Evolutionary conservation across 148 eudicot species (phyloP), one percentile per base, ranked within the genome.

Genomic region (Rhododendron williamsianum): DNA sequence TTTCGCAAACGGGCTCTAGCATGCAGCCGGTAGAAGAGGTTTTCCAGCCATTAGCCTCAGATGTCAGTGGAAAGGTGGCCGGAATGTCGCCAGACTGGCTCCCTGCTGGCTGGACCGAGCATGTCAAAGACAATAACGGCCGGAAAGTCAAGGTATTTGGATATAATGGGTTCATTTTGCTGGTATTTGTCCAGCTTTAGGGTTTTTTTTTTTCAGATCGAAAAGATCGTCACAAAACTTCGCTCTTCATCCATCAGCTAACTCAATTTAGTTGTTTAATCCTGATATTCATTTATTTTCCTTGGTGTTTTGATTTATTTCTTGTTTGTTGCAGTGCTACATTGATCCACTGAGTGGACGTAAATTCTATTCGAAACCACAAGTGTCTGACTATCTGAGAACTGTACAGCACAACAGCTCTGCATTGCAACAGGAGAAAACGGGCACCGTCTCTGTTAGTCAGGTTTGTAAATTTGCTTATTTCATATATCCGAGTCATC

Each of bases 81-180:
- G 58, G 81, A n/a, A 25, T 45, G 27, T 78, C 58, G 19, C 58
- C 81, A 27, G 81, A 78, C 58, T 78, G 81, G 54, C 81, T 78
- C 23, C 81, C 81, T 23, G 52, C 56, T 27, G 81, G 81, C 56
- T 92, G 94, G 94, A 90, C 86, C 65, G 63, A 84, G 82, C 85
- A 86, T 67, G 78, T 85, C 72, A 85, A 86, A 84, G 80, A 67
- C 25, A 85, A 78, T 23, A 83, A 87, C 51, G 88, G 89, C 46
- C 90, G 90, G 51, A 88, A 90, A 56, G 33, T 78, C 56, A 90
- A 88, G 92, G 94, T 92, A 86, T 79, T 25, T 23, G 48, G 10
- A 81, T 43, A 1, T 48, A 19, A 21, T 76, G 49, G 38, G 25
- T 7, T 35, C 41, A 73, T 15, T 15, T 73, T 16, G 1, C 8